Percentiles rank a stretch among this genome's conserved stretches.
phyloP scores from a whole-genome alignment of 148 eudicot species.

The Chenopodium album region DNA sequence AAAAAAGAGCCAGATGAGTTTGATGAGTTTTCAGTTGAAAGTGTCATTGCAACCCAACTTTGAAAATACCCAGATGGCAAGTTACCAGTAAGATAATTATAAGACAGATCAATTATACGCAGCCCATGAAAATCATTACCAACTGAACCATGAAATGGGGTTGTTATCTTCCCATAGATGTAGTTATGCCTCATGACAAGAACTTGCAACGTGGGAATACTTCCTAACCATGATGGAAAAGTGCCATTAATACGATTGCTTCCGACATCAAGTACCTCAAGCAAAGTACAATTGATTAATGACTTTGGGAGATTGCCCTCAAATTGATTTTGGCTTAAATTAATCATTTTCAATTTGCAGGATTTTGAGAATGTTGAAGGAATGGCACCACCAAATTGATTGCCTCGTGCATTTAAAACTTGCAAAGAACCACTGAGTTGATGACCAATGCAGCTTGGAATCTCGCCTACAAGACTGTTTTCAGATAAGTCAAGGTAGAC shows the following conservation, averaged over 20 bases:
- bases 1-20: no score
- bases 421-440: constrained; percentile 17
- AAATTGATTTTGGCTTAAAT: constrained; percentile 23
- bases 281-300: constrained; percentile 17
- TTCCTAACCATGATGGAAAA: constrained; percentile 46
- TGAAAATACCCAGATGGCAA: no score
- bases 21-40: no score
- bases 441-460: constrained; percentile 33
- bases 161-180: no score
- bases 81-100: no score
- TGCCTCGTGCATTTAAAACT: constrained; percentile 16
- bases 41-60: no score
- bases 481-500: constrained; percentile 25
- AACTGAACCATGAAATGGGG: no score
- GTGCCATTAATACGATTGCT: constrained; percentile 32
- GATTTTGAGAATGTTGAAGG: not conserved
- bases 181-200: no score
- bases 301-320: constrained; percentile 25
- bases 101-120: no score
- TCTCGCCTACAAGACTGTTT: constrained; percentile 27
- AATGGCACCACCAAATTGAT: constrained; percentile 22
- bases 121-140: no score
- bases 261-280: constrained; percentile 34
- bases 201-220: constrained; percentile 28
- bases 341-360: constrained; percentile 19